Evolutionary conservation across 805 yeast species (phyloP).

Genomic region (Candida peoriensis): DNA sequence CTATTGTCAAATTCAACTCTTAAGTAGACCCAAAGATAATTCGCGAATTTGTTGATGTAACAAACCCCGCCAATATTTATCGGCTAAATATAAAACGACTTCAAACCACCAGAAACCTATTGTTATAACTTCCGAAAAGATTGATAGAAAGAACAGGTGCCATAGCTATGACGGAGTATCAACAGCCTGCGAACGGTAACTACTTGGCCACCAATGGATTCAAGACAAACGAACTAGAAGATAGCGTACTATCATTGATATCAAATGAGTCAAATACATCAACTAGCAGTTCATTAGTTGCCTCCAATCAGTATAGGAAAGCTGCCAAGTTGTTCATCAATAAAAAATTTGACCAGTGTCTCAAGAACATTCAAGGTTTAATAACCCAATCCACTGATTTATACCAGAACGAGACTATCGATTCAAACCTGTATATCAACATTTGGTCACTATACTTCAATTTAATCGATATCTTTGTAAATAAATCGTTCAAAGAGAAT

Average conservation of each 20-base stretch:
- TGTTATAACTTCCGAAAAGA: too few relatives aligned
- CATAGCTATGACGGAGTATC: too few relatives aligned
- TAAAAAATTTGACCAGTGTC: constrained; percentile 20
- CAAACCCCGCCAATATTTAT: too few relatives aligned
- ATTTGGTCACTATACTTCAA: constrained; percentile 24
- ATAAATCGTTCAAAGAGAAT: constrained; percentile 6
- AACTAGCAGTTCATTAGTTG: neutral
- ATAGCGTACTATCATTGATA: constrained; percentile 5
- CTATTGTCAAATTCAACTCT: too few relatives aligned
- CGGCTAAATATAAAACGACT: too few relatives aligned
- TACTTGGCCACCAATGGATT: neutral
- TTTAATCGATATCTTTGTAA: constrained; percentile 21
- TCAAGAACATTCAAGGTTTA: constrained; percentile 3
- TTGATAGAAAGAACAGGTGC: too few relatives aligned
- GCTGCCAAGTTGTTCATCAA: constrained; percentile 23
- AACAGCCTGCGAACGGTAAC: too few relatives aligned
- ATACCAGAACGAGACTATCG: constrained; percentile 11
- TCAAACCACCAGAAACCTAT: too few relatives aligned
- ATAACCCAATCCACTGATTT: constrained; percentile 7
- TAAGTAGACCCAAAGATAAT: too few relatives aligned
- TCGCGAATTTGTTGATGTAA: too few relatives aligned
- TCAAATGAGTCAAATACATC: neutral
- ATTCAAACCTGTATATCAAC: constrained; percentile 12
- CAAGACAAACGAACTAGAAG: constrained; percentile 1
- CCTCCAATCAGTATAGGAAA: constrained; percentile 13